Evolutionary conservation across 768 basidiomycete species (phyloP), one percentile per base, ranked within the genome.

Genomic region (Mycena maculata): DNA sequence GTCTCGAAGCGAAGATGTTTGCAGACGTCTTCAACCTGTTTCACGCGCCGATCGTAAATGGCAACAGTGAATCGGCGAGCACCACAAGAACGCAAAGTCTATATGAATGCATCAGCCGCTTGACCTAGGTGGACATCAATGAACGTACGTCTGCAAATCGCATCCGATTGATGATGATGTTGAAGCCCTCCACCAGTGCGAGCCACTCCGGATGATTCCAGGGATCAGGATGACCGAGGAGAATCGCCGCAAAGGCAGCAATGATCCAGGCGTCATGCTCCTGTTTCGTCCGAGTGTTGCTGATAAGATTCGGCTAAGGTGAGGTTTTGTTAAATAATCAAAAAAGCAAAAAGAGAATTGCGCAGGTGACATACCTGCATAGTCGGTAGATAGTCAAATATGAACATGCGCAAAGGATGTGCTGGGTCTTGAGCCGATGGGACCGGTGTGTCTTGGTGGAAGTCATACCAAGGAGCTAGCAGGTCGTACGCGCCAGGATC

Each of bases 401-500:
- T 12, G 18, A 63, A 56, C 23, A 48, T 23, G 25, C 25, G 18
- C 12, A 63, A 31, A 0, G 62, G 62, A 25, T 63, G 54, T 9
- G 16, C 5, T 16, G 41, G 9, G 9, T 42, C 20, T 16, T 5
- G 7, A 5, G 18, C 9, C 13, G 41, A 39, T 18, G 38, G 41
- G 12, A 54, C 33, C 7, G 25, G 31, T 10, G 8, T 18, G 12
- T 53, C 50, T 0, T 23, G 41, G 0, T 23, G 13, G 11, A 66
- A 25, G 9, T 8, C 13, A 10, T 27, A 39, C 64, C 57, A 66
- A 0, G 64, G 58, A 0, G 58, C 31, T 0, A 66, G 36, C 1
- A 18, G 16, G 4, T 66, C 52, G n/a, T n/a, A 66, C 1, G 64
- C 64, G 4, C 2, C 25, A 20, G 58, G 64, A 23, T 66, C 64